A percentile compares a stretch with the other conserved stretches of the same genome.
These are phyloP conservation scores for Tetracladium setigerum DNA, from an alignment of 495 filamentous ascomycete species.

Conservation along the genomic window DNA sequence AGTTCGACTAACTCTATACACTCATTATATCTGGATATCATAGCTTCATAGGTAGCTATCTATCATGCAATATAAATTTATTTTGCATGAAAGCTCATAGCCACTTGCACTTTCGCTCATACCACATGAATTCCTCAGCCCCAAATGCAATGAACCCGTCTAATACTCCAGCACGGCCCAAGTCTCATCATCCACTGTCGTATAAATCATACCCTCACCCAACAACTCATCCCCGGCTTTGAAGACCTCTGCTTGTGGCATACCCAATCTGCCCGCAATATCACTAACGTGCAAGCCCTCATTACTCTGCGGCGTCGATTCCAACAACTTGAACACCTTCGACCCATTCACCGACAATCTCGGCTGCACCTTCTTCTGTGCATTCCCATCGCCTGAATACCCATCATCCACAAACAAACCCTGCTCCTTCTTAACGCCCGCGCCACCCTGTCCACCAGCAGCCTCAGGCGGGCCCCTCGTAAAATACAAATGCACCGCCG, in stretches of 20 bases:
- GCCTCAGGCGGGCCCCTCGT: constrained; percentile 59
- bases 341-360: constrained; percentile 47
- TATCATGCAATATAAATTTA: not conserved
- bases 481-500: constrained; percentile 77
- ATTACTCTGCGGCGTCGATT: constrained; percentile 54
- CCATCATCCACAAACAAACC: constrained; percentile 46
- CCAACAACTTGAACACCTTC: constrained; percentile 61
- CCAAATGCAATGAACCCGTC: constrained; percentile 5
- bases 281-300: constrained; percentile 75
- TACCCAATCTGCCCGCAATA: constrained; percentile 54
- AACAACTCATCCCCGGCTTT: constrained; percentile 74
- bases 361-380: constrained; percentile 29
- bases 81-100: not conserved
- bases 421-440: constrained; percentile 29
- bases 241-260: constrained; percentile 60
- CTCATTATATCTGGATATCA: not conserved
- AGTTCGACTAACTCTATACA: constrained; percentile 8
- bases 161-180: constrained; percentile 65
- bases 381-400: constrained; percentile 23
- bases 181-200: constrained; percentile 82
- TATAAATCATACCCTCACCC: constrained; percentile 67
- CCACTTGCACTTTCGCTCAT: not conserved
- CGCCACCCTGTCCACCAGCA: constrained; percentile 26
- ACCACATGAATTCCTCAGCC: not conserved
- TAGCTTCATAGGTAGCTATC: not conserved